Evolutionary conservation across 164 flowering plant species (phyloP), one percentile per base, ranked within the genome.

Genomic region (Hamamelis virginiana): DNA sequence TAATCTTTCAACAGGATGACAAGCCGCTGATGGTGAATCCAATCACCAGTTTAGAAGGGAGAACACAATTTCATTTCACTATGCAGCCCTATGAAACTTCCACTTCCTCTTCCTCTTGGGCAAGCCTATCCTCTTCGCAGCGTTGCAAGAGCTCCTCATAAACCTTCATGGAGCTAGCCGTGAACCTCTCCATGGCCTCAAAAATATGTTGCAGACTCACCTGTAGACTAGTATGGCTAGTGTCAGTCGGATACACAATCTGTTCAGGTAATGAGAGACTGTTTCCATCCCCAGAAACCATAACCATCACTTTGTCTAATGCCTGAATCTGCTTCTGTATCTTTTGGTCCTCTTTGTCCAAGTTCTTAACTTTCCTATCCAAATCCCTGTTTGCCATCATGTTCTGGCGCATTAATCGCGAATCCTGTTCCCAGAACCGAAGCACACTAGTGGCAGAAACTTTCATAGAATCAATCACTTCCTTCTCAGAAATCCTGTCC

Each of bases 271-370:
- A 52, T 8, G 84, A 59, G 16, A 83, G 77, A 25, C 69, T 75
- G 45, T 64, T 69, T 46, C 77, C 82, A 68, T 82, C 85, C 57
- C 83, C 88, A 33, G 91, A 77, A 43, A 74, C 75, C 57, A 80
- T 45, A 58, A 83, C 80, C 67, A 91, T 72, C 72, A 83, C 82
- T 86, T 88, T 93, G 67, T 91, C 97, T 19, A 92, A 69, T 18
- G 86, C 85, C 70, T 90, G 97, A 64, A 90, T 80, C 67, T 81
- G 82, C 70, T 89, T 96, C 58, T 85, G 96, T 66, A 91, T 81
- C 78, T 83, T 93, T 51, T 88, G 92, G 50, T 91, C 96, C 64
- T 93, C 91, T 67, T 81, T 87, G 65, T 92, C 97, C 59, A 92
- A 67, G 28, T 64, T 74, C 77, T 84, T 89, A 2, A 84, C 83